Conservation (phyloP, 306 rosid species). For the Cucurbita moschata region DNA sequence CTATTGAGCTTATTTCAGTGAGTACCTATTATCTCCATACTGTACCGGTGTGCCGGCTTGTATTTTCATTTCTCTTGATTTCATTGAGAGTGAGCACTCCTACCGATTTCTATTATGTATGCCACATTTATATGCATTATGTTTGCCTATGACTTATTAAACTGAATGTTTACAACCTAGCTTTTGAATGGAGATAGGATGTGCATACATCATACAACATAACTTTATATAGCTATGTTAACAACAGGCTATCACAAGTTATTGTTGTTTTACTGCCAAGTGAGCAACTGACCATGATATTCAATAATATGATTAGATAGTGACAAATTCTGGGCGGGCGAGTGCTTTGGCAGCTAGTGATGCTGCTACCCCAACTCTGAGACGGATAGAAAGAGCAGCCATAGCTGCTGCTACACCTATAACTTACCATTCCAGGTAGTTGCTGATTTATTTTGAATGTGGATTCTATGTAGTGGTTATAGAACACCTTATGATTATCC, state of each 20-base stretch:
- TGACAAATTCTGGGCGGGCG: conserved; percentile 95
- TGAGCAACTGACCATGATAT: not conserved
- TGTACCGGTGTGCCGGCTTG: not conserved
- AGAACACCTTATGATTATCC: not conserved
- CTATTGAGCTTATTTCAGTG: conserved; percentile 90
- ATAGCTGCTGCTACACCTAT: conserved; percentile 99
- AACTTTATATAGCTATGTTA: not conserved
- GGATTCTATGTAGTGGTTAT: not conserved
- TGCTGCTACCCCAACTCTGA: conserved; percentile 96
- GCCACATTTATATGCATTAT: not conserved
- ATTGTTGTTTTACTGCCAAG: not conserved
- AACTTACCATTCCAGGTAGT: conserved; percentile 82
- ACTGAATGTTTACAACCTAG: not conserved
- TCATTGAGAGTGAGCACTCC: not conserved
- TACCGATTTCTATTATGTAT: not conserved
- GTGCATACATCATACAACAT: not conserved
- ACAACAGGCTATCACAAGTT: not conserved
- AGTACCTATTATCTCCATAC: conserved; percentile 12
- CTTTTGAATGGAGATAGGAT: not conserved
- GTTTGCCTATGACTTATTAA: not conserved
- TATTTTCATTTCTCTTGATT: not conserved
- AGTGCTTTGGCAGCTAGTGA: conserved; percentile 92
- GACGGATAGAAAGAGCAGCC: conserved; percentile 99
- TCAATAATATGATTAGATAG: conserved; percentile 44
- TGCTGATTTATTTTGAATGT: not conserved